A percentile compares a stretch with the other conserved stretches of the same genome.
phyloP scores from a whole-genome alignment of 2,329 filamentous ascomycete species.

The Pyrenophora graminea region DNA sequence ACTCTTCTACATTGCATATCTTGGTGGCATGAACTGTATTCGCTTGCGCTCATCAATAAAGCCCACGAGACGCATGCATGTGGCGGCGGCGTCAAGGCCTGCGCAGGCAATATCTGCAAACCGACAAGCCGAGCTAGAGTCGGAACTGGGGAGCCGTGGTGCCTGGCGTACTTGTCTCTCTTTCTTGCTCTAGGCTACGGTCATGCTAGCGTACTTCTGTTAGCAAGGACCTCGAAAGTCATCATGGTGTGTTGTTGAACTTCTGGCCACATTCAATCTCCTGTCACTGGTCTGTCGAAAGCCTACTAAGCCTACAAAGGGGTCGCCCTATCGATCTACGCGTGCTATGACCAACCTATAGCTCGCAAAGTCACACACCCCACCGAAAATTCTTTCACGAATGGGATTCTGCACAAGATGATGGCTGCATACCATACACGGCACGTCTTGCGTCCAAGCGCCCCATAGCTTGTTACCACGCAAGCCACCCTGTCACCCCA shows the following conservation, averaged over 20 bases:
- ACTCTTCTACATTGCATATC: slow-evolving; percentile 3
- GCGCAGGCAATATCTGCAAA: slow-evolving; percentile 30
- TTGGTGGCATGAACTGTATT: slow-evolving; percentile 5
- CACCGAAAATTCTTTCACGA: background rate
- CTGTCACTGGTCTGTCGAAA: background rate
- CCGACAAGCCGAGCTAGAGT: slow-evolving; percentile 17
- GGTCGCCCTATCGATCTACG: no score
- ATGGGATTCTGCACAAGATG: background rate
- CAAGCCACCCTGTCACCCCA: background rate
- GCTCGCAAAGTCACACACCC: background rate
- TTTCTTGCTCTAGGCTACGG: slow-evolving; percentile 3
- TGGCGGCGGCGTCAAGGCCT: slow-evolving; percentile 10
- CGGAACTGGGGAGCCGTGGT: slow-evolving; percentile 28
- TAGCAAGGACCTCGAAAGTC: background rate
- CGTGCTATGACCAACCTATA: background rate
- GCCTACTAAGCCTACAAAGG: no score
- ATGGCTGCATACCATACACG: background rate
- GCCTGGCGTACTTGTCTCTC: slow-evolving; percentile 3
- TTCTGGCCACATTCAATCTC: background rate
- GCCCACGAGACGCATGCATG: slow-evolving; percentile 11
- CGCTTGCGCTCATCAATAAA: slow-evolving; percentile 12
- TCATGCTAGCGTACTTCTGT: background rate
- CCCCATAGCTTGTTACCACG: background rate
- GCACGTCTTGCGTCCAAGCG: background rate
- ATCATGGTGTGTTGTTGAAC: background rate